Base-by-base conservation (phyloP, 1,284 basidiomycete genomes). In the Sporisorium exsertum region DNA sequence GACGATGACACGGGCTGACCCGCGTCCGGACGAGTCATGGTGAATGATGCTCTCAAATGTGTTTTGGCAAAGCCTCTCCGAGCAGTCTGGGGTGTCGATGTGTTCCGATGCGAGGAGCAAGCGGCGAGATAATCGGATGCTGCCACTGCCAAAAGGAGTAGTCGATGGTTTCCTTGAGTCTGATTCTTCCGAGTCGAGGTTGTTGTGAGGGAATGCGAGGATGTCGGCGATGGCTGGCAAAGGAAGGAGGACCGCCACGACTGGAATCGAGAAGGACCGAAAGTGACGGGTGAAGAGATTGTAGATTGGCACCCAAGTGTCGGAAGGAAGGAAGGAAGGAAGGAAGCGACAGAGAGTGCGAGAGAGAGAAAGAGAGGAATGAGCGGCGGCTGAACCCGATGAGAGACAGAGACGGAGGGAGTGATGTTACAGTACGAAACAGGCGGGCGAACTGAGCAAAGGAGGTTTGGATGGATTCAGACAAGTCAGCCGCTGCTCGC, bases 381-480 rank as follows among this genome's bases (percentile, higher is more conserved):
- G 52, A 42, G 52, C 51, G 33, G 52, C 18, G 37, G 52, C 22
- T 40, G 22, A 35, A 52, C 37, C 33, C 20, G 35, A 26, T 10
- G 16, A 16, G 46, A 47, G 43, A 2, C 2, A 10, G 43, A 24
- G 45, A 24, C 15, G 24, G 37, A 22, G 33, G 18, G 18, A 51
- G n/a, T 32, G 50, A 51, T 32, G 32, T 49, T 49, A 49, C n/a
- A n/a, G n/a, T n/a, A n/a, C 27, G 47, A 8, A 49, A 49, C 27
- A 9, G 47, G 49, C 29, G 15, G 53, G 26, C 42, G 42, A 26
- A 12, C 15, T n/a, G 27, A 20, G 2, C 20, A 18, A 57, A 35
- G 55, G 43, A 42, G n/a, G n/a, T n/a, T n/a, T 57, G 55, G 55
- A 57, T 57, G 55, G 55, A 57, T 57, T 57, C 45, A 29, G 52